Evolutionary conservation across 2,329 filamentous ascomycete species (phyloP).

Genomic region (Xylaria sp.): DNA sequence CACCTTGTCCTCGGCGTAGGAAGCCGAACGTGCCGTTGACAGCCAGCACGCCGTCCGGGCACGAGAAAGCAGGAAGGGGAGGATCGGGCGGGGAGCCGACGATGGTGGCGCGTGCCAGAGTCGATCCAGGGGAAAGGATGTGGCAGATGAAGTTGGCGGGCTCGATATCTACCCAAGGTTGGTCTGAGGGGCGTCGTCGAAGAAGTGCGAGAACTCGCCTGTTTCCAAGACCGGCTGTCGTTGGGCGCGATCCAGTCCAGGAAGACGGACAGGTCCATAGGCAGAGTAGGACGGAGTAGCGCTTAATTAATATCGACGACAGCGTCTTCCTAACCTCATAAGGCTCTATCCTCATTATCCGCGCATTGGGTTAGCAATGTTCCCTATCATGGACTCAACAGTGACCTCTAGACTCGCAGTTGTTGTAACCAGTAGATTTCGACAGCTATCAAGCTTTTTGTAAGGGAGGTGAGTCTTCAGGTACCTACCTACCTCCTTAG

Average conservation of each 20-base stretch:
- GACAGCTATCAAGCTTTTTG: too few species aligned
- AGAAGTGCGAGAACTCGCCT: slow-evolving; percentile 68
- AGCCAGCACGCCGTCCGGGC: slow-evolving; percentile 53
- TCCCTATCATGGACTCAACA: not conserved
- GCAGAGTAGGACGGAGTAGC: too few species aligned
- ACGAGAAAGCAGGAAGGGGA: too few species aligned
- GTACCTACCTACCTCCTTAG: too few species aligned
- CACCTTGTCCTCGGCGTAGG: slow-evolving; percentile 45
- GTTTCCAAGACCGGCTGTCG: slow-evolving; percentile 69
- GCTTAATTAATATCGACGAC: too few species aligned
- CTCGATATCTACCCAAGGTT: slow-evolving; percentile 74
- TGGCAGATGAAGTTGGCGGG: slow-evolving; percentile 50
- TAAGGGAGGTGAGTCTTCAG: too few species aligned
- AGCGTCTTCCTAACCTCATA: not conserved
- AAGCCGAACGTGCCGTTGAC: slow-evolving; percentile 57
- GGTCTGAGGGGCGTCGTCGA: too few species aligned
- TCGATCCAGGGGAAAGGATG: slow-evolving; percentile 60
- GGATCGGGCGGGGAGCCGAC: slow-evolving; percentile 60
- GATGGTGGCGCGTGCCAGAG: slow-evolving; percentile 41
- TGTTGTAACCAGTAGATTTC: too few species aligned
- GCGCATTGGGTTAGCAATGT: not conserved
- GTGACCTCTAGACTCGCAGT: too few species aligned
- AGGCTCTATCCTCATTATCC: not conserved
- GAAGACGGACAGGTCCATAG: slow-evolving; percentile 67
- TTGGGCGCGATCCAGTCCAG: slow-evolving; percentile 77